Evolutionary conservation across 768 basidiomycete genomes (phyloP), one percentile per base, ranked within the genome.

Genomic region (Boletus barrowsii): DNA sequence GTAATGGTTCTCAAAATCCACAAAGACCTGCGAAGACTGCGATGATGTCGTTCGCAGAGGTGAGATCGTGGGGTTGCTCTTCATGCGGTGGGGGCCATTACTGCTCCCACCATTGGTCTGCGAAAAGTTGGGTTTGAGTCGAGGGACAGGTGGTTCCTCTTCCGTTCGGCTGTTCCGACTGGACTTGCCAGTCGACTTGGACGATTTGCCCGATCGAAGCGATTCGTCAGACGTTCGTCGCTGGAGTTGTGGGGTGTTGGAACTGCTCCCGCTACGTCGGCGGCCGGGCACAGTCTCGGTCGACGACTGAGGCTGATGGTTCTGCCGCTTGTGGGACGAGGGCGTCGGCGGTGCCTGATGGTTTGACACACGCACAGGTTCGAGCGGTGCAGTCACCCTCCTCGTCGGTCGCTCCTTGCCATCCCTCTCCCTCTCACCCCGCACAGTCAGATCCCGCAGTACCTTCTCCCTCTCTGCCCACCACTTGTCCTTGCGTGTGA

Each of bases 31-130:
- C 32, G 68, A 69, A 5, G 66, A 62, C 35, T 58, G 60, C n/a
- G 58, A 72, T 14, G 59, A 14, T 15, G 61, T 49, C 22, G 59
- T 56, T 11, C 53, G 63, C 41, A 62, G 14, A 32, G 67, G 59
- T 10, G 58, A 53, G 33, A 69, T 64, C 11, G 76, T 59, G 1
- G 81, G 79, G 75, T 81, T 81, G 51, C 83, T 81, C 72, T 83
- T 81, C 62, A 72, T 75, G 30, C 80, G 76, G 10, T 76, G 53
- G 24, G 64, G 64, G 41, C 60, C 60, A 20, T 26, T 61, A 29
- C 17, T 43, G 32, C 30, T 58, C n/a, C 24, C 45, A 13, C 57
- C 61, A 18, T 52, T 68, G 24, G 58, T 47, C 43, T 59, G 55
- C 39, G 53, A 49, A 54, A 63, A 68, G 57, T 54, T 64, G 29